Evolutionary conservation across 352 stramenopile genomes (phyloP), one percentile per base, ranked within the genome.

Genomic region (Pilasporangium apinafurcum): DNA sequence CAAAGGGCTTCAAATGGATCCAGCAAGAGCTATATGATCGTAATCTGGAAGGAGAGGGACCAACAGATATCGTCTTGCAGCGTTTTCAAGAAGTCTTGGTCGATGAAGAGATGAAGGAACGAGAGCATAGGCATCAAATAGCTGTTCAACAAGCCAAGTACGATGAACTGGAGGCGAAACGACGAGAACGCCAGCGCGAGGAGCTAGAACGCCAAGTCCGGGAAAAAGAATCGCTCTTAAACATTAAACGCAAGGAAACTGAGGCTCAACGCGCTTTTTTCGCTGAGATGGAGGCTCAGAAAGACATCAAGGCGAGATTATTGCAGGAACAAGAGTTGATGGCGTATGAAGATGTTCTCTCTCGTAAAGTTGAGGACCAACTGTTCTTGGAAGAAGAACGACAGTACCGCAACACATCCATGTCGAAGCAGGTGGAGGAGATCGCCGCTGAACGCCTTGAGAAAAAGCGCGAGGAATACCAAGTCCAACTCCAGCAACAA

Each of bases 11-110:
- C 26, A 68, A 83, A 36, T 86, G 77, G 62, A 76, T 92, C 35
- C 80, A 88, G 28, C 80, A 92, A 50, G 80, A 92, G 42, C 65
- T 92, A 8, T 85, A 83, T 40, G 77, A 92, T 32, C 74, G 77
- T 8, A 70, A 68, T 1, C 42, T 86, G 18, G 77, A 92, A 34
- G 69, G 77, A 0, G 65, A 66, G 18, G 77, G 80, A 16, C 40
- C 50, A 0, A 70, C 59, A 0, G 49, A 61, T 8, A 25, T 42
- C 16, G 80, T 92, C 39, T 44, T 89, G 13, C 17, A 61, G 30
- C 45, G 51, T 1, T 85, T 72, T 27, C 44, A 86, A 25, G 42
- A 55, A 6, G 61, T 62, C n/a, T 47, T 88, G 0, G 36, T 40
- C 0, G 16, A 56, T 1, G 73, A 91, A 48, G 59, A 66, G 8